Evolutionary conservation across 2,329 filamentous ascomycete genomes (phyloP), one percentile per base, ranked within the genome.

Genomic region (Alternaria gaisen): DNA sequence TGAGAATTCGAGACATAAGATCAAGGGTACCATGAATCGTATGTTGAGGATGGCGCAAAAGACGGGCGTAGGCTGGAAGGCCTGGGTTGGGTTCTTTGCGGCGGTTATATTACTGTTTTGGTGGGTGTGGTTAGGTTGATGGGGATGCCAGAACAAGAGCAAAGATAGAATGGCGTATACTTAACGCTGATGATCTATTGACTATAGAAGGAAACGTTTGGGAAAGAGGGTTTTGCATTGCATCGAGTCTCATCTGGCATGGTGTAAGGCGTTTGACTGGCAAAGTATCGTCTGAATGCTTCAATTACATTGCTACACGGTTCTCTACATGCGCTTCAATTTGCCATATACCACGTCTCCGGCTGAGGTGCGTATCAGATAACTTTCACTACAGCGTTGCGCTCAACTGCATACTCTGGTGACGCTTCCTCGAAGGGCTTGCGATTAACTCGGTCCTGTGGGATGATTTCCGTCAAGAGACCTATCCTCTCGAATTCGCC

Each of bases 31-130:
- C 18, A 98, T 99, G 95, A 97, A 93, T 77, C 86, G 94, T 60
- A 99, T 99, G 95, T 81, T 98, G 67, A 77, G 94, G 55, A 99
- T 99, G 95, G 95, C 95, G 5, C 88, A 98, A 82, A 86, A 89
- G 72, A 97, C 94, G 2, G 95, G 95, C n/a, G 90, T 99, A 10
- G 90, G 93, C 73, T 99, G 95, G 95, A 94, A 88, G 80, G 91
- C 94, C 58, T 99, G 95, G 95, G 79, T 97, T 53, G 85, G 83
- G 43, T 99, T 99, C 81, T 97, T 99, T 77, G 85, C 88, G 6
- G 91, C 89, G 36, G 92, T 98, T 18, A 87, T 90, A 64, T 76
- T 94, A 56, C 79, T 98, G 68, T 99, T 99, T 79, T 87, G 88
- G 69, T 99, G 94, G 79, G 94, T 98, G 60, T 97, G 94, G 94